These are phyloP conservation scores for Yamadazyma blattariae DNA, from an alignment of 1,139 yeast genomes.

Conservation along the genomic window DNA sequence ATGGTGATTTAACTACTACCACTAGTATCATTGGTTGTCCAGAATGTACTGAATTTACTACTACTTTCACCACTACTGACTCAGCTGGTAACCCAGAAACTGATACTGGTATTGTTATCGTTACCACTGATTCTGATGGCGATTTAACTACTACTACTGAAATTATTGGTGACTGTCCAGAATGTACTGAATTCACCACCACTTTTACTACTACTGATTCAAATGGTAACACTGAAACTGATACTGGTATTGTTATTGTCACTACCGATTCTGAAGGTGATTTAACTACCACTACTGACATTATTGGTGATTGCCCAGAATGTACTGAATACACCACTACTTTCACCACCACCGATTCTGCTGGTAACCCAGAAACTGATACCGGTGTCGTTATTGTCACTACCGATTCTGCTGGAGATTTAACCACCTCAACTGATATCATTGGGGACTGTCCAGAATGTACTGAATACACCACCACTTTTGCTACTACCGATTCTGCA, in stretches of 20 bases:
- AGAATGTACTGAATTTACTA: too few relatives aligned
- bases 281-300: slow-evolving; percentile 8
- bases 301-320: slow-evolving; percentile 9
- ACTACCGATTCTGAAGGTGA: slow-evolving; percentile 11
- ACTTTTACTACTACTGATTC: slow-evolving; percentile 3
- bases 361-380: slow-evolving; percentile 16
- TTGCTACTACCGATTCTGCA: slow-evolving; percentile 8
- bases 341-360: slow-evolving; percentile 14
- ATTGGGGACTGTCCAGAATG: slow-evolving; percentile 5
- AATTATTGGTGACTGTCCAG: too few relatives aligned
- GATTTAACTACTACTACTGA: too few relatives aligned
- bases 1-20: background rate
- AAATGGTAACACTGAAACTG: slow-evolving; percentile 12
- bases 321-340: slow-evolving; percentile 19
- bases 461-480: slow-evolving; percentile 10
- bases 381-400: slow-evolving; percentile 14
- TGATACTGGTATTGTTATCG: too few relatives aligned
- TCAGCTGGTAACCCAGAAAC: too few relatives aligned
- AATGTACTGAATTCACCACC: background rate
- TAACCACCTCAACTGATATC: slow-evolving; percentile 1
- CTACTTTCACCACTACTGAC: too few relatives aligned
- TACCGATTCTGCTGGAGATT: slow-evolving; percentile 10
- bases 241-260: slow-evolving; percentile 7
- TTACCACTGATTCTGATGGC: too few relatives aligned
- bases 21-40: slow-evolving; percentile 9